Evolutionary conservation across 164 flowering plant species (phyloP).

Genomic region (Magnolia officinalis): DNA sequence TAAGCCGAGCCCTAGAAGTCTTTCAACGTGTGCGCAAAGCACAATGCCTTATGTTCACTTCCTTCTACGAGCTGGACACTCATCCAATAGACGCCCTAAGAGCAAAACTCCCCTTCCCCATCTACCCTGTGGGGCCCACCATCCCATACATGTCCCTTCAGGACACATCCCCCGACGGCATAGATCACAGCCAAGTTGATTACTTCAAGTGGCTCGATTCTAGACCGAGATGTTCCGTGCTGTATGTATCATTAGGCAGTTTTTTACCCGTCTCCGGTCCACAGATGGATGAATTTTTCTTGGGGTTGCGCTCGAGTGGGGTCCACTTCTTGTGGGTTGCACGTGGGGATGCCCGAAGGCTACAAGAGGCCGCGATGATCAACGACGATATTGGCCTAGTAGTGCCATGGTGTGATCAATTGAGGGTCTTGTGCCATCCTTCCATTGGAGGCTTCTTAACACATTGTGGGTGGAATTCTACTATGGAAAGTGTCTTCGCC

Average conservation of each 20-base stretch:
- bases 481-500: conserved; percentile 38
- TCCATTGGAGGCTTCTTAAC: conserved; percentile 68
- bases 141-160: conserved; percentile 28
- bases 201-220: conserved; percentile 42
- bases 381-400: conserved; percentile 36
- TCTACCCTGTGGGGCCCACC: conserved; percentile 47
- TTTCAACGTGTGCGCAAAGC: conserved; percentile 23
- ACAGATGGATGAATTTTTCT: conserved; percentile 36
- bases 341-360: conserved; percentile 33
- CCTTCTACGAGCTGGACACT: conserved; percentile 51
- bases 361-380: background rate
- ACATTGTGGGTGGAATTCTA: conserved; percentile 73
- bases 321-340: conserved; percentile 41
- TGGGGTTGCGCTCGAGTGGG: conserved; percentile 28
- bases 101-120: conserved; percentile 22
- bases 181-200: background rate
- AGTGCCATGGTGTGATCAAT: conserved; percentile 72
- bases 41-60: conserved; percentile 40
- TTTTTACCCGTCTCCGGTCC: conserved; percentile 26
- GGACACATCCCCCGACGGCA: background rate
- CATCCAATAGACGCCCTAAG: conserved; percentile 28
- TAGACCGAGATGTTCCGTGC: conserved; percentile 33
- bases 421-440: conserved; percentile 52
- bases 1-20: conserved; percentile 7
- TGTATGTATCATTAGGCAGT: conserved; percentile 50